phyloP scores from a whole-genome alignment of 192 early-diverging fungal genomes.

The Backusella liffmaniae region DNA sequence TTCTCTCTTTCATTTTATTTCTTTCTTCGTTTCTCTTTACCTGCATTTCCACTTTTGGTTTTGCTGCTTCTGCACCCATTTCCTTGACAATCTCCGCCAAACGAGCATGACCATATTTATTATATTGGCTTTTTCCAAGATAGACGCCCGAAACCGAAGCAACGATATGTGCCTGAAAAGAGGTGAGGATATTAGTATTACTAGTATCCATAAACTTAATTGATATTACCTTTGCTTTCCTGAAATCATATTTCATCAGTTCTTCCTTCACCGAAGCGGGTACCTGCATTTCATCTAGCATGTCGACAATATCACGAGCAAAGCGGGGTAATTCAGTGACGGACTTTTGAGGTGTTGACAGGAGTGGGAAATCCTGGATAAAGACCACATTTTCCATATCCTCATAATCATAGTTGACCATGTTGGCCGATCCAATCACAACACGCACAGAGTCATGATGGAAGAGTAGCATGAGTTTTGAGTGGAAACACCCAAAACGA shows the following conservation, averaged over 20 bases:
- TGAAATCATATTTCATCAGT: slow-evolving; percentile 45
- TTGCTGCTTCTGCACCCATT: slow-evolving; percentile 15
- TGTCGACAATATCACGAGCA: slow-evolving; percentile 41
- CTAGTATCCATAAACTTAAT: not conserved
- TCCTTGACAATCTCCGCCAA: slow-evolving; percentile 39
- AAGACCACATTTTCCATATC: slow-evolving; percentile 61
- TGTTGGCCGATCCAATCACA: slow-evolving; percentile 59
- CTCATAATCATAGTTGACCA: slow-evolving; percentile 58
- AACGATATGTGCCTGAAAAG: slow-evolving; percentile 43
- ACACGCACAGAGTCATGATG: slow-evolving; percentile 53
- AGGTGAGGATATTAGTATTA: too few species aligned
- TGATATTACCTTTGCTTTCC: slow-evolving; percentile 41
- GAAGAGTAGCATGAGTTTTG: slow-evolving; percentile 66
- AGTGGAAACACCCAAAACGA: slow-evolving; percentile 55
- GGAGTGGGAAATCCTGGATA: slow-evolving; percentile 61
- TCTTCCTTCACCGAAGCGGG: slow-evolving; percentile 45
- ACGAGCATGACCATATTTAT: slow-evolving; percentile 50
- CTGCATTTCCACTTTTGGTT: slow-evolving; percentile 44
- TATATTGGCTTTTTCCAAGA: slow-evolving; percentile 30
- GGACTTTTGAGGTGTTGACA: not conserved
- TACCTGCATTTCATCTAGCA: slow-evolving; percentile 48
- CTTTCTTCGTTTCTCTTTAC: slow-evolving; percentile 14
- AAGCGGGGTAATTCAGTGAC: slow-evolving; percentile 37
- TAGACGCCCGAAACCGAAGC: slow-evolving; percentile 50
- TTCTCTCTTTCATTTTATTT: not conserved